These are phyloP conservation scores for Sphagnum contortum DNA, from an alignment of 225 moss, liverwort and hornwort species.

Conservation along the genomic window DNA sequence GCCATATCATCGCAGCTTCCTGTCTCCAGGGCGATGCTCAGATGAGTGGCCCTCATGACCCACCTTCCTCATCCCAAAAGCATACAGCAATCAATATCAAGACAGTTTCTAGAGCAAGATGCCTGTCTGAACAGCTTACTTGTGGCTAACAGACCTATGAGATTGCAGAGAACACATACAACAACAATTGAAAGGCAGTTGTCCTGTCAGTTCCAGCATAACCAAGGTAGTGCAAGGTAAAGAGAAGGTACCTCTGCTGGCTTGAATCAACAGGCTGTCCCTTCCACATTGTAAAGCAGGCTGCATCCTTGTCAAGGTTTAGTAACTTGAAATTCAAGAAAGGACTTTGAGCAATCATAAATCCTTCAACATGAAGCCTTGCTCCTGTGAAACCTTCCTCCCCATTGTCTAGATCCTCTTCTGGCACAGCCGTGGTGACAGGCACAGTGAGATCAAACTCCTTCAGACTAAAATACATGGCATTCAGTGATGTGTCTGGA, in stretches of 20 bases:
- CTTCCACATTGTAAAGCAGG: slow-evolving; percentile 94
- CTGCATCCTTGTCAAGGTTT: slow-evolving; percentile 84
- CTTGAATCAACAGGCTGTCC: slow-evolving; percentile 96
- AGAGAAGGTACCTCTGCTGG: slow-evolving; percentile 55
- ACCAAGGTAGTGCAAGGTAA: neutral
- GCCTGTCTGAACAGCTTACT: too few species aligned
- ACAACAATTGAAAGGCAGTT: too few species aligned
- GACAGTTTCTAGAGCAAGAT: too few species aligned
- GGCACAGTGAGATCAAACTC: slow-evolving; percentile 86
- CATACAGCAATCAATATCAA: too few species aligned
- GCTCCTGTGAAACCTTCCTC: slow-evolving; percentile 80
- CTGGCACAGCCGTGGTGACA: slow-evolving; percentile 35
- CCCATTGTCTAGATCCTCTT: slow-evolving; percentile 37
- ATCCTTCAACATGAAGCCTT: slow-evolving; percentile 92
- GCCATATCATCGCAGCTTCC: slow-evolving; percentile 61
- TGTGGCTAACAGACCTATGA: too few species aligned
- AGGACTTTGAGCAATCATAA: slow-evolving; percentile 91
- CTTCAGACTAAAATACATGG: slow-evolving; percentile 84
- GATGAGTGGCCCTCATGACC: slow-evolving; percentile 75
- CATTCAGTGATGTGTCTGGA: slow-evolving; percentile 86
- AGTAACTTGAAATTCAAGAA: slow-evolving; percentile 72
- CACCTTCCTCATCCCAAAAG: slow-evolving; percentile 32
- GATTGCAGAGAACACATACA: too few species aligned
- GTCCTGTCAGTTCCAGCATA: too few species aligned
- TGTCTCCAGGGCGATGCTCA: slow-evolving; percentile 95